Conservation (phyloP, 164 flowering plant genomes). For the Saururus chinensis region DNA sequence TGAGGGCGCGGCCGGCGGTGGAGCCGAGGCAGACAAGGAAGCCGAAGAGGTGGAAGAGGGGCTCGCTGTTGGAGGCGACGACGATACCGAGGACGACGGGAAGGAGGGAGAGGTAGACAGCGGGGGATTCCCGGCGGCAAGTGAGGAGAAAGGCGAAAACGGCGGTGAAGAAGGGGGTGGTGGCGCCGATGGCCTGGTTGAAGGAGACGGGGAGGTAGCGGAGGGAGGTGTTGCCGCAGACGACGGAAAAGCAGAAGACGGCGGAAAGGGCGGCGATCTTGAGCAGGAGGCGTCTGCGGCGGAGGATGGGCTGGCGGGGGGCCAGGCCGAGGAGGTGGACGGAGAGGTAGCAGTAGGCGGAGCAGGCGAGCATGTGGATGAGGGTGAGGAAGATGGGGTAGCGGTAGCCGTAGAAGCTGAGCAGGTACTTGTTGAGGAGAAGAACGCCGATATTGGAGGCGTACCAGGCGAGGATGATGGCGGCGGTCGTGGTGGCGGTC, state of each 20-base stretch:
- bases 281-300: constrained; percentile 46
- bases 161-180: constrained; percentile 95
- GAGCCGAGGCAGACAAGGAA: constrained; percentile 75
- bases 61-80: constrained; percentile 82
- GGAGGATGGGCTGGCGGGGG: constrained; percentile 56
- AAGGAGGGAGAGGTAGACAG: constrained; percentile 61
- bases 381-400: constrained; percentile 91
- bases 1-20: constrained; percentile 81
- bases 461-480: constrained; percentile 70
- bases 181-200: constrained; percentile 91
- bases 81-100: constrained; percentile 90
- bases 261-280: constrained; percentile 60
- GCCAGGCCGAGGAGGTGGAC: constrained; percentile 49
- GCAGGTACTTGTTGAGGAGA: constrained; percentile 79
- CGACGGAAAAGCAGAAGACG: constrained; percentile 88
- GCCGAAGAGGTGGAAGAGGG: constrained; percentile 71
- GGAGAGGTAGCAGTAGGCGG: constrained; percentile 50
- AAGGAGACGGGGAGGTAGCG: constrained; percentile 83
- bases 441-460: constrained; percentile 86
- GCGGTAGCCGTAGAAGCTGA: constrained; percentile 68
- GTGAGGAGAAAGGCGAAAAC: constrained; percentile 77
- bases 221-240: constrained; percentile 80
- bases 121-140: constrained; percentile 61
- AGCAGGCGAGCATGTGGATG: constrained; percentile 81
- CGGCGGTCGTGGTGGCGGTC: constrained; percentile 29